A percentile compares a stretch with the other conserved stretches of the same genome.
Evolutionary conservation across 768 basidiomycete species (phyloP).

Genomic region (Tylopilus sp.): DNA sequence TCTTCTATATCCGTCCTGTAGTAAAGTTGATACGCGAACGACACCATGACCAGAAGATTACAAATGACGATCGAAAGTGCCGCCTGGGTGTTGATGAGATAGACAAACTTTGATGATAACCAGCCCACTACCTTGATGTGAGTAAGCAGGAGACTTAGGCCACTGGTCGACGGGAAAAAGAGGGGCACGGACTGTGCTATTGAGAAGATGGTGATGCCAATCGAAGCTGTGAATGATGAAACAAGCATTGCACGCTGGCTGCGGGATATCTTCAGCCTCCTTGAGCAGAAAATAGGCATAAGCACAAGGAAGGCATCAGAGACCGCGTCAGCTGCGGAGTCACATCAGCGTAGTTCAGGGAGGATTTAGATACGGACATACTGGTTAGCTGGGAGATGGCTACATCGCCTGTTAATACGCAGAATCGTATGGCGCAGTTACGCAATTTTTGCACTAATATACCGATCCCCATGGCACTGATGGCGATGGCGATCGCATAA

Average conservation of each 20-base stretch:
- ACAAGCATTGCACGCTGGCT: conserved; percentile 13
- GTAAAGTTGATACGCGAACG: conserved; percentile 12
- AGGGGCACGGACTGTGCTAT: conserved; percentile 6
- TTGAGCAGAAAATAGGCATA: conserved; percentile 13
- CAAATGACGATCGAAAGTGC: conserved; percentile 19
- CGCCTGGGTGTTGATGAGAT: too few relatives aligned
- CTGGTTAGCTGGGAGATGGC: conserved; percentile 13
- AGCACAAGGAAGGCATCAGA: conserved; percentile 15
- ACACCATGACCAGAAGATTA: conserved; percentile 21
- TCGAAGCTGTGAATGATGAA: conserved; percentile 19
- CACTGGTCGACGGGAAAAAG: conserved; percentile 7
- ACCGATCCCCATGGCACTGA: conserved; percentile 16
- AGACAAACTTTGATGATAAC: background rate
- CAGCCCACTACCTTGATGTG: conserved; percentile 19
- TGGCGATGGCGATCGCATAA: conserved; percentile 2
- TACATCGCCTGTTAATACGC: too few relatives aligned
- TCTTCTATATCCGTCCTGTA: background rate
- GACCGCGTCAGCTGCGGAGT: conserved; percentile 16
- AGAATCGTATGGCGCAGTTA: too few relatives aligned
- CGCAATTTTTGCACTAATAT: conserved; percentile 1
- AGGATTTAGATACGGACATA: background rate
- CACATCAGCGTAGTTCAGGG: background rate
- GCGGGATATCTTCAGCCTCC: conserved; percentile 10
- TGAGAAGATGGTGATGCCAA: conserved; percentile 18
- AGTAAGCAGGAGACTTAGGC: conserved; percentile 2